phyloP scores from a whole-genome alignment of 1,139 yeast species.

The Yamadazyma oceani region DNA sequence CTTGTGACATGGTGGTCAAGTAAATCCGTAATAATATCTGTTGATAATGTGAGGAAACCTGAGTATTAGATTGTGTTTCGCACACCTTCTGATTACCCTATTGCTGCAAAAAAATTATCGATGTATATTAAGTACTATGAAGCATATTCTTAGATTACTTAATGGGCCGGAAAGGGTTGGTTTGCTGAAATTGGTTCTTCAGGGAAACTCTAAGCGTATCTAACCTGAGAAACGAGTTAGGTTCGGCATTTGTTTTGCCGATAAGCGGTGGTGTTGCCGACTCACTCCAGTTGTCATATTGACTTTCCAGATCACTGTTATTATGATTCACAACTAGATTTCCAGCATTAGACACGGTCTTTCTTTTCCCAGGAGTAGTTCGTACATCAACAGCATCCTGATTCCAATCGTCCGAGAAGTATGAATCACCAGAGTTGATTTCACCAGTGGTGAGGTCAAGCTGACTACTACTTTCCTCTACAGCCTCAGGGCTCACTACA shows the following conservation, averaged over 20 bases:
- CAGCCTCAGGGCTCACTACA: neutral
- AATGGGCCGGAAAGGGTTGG: slow-evolving; percentile 3
- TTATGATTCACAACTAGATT: neutral
- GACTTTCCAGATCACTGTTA: slow-evolving; percentile 1
- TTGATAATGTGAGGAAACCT: neutral
- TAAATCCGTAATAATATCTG: neutral
- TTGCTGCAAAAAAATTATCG: neutral
- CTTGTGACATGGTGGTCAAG: slow-evolving; percentile 7
- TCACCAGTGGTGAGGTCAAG: neutral
- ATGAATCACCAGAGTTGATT: slow-evolving; percentile 11
- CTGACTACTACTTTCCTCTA: no score
- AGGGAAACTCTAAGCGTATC: slow-evolving; percentile 10
- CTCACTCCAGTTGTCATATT: no score
- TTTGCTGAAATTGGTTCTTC: slow-evolving; percentile 6
- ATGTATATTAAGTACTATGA: slow-evolving; percentile 4
- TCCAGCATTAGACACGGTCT: neutral
- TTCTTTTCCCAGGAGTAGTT: no score
- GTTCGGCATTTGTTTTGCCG: slow-evolving; percentile 1
- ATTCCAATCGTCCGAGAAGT: slow-evolving; percentile 15
- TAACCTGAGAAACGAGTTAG: slow-evolving; percentile 4
- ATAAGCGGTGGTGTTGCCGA: neutral
- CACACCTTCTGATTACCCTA: no score
- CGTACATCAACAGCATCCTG: no score
- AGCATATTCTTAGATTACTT: slow-evolving; percentile 11
- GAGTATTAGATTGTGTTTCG: neutral